Evolutionary conservation across 1,139 yeast species (phyloP), one percentile per base, ranked within the genome.

Genomic region (Yamadazyma atmosphaerica): DNA sequence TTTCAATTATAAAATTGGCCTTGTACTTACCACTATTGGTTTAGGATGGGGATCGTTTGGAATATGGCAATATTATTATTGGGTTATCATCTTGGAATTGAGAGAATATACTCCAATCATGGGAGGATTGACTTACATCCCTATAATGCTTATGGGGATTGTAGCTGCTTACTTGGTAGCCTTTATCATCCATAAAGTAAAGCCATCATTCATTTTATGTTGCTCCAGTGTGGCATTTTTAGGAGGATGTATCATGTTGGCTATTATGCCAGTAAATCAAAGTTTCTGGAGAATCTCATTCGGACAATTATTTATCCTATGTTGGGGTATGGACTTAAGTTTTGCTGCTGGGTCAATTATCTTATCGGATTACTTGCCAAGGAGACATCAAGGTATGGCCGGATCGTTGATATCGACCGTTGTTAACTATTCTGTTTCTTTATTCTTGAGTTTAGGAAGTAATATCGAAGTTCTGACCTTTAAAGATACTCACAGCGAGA

Each of bases 1-100:
- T 2, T 68, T 74, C 49, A 64, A 54, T 51, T 54, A 37, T 12
- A 59, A 60, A 37, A 66, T 68, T 16, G 74, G 72, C 0, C 48
- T 69, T 32, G 66, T 68, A 1, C 49, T 69, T 3, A 40, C 56
- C 3, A 59, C 68, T 39, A 56, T 69, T 32, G 49, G 63, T 11
- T 58, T 76, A 25, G 83, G 83, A 1, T 78, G 83, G 83, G 80
- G 80, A 0, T 72, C 80, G 8, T 78, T 77, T 54, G 81, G 82
- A 4, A 62, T 76, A 7, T 77, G 79, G 76, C 71, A 53, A 43
- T 69, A 60, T 44, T 69, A 68, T 46, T 69, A 65, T 49, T 68
- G 71, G 70, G 56, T 52, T 29, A 63, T 74, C 22, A 51, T 71
- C 23, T 47, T 77, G 26, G 73, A 75, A 43, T 52, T 76, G 24